These are phyloP conservation scores for Furcasterigmium sp. DNA, from an alignment of 2,329 filamentous ascomycete genomes.

Conservation along the genomic window DNA sequence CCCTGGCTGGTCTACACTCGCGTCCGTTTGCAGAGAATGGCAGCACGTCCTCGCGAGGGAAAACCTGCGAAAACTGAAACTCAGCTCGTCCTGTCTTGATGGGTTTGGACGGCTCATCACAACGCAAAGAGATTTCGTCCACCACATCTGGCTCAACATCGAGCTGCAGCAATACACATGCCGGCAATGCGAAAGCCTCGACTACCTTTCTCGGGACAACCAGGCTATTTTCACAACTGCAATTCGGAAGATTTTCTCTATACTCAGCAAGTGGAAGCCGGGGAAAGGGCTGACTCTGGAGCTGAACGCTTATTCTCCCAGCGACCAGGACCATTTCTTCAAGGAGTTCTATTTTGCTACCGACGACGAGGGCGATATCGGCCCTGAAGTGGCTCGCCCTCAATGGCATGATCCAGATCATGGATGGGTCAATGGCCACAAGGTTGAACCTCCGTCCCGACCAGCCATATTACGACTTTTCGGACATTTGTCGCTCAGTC, in stretches of 20 bases:
- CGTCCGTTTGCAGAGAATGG: constrained; percentile 29
- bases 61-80: constrained; percentile 21
- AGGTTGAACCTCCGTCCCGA: constrained; percentile 14
- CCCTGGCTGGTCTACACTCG: constrained; percentile 23
- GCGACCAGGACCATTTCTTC: constrained; percentile 28
- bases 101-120: constrained; percentile 14
- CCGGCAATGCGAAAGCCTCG: constrained; percentile 10
- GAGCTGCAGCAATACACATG: constrained; percentile 20
- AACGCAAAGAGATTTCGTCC: constrained; percentile 16
- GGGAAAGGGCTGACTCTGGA: constrained; percentile 22
- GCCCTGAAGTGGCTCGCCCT: neutral
- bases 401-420: constrained; percentile 19
- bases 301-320: constrained; percentile 25
- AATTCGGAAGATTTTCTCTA: constrained; percentile 21
- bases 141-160: constrained; percentile 22
- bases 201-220: neutral
- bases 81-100: constrained; percentile 17
- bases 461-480: constrained; percentile 20
- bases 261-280: constrained; percentile 23
- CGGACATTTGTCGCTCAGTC: constrained; percentile 5
- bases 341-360: constrained; percentile 19
- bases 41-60: constrained; percentile 20
- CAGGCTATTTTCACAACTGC: constrained; percentile 12
- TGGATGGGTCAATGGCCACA: constrained; percentile 23
- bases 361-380: neutral